Base-by-base conservation (phyloP, 2,329 filamentous ascomycete species). In the Hypoxylon sp. region DNA sequence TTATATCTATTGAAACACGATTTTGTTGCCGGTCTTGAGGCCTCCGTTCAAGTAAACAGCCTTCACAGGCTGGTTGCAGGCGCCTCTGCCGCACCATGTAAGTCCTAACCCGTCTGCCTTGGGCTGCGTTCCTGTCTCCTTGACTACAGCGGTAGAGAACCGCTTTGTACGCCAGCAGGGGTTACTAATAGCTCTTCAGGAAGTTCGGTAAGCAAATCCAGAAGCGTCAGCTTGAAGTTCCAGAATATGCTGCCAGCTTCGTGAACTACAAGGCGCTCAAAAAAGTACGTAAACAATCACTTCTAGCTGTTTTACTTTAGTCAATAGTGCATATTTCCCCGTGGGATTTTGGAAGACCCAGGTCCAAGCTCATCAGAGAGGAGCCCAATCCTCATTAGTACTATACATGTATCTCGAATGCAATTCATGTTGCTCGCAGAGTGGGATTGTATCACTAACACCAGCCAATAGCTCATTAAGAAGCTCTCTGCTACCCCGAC, bases 131-230 rank as follows among this genome's bases (percentile, higher is more conserved):
- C 59, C 42, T 22, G 11, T 10, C 20, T 35, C 31, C 35, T 25
- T 48, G 31, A 8, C 31, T 59, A 55, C 13, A 1, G 25, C 49
- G 42, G 20, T 49, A 59, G 35, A 51, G 46, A 7, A 53, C 53
- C 22, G 22, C 35, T 56, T n/a, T 62, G 27, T 49, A 27, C 51
- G 31, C 14, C 14, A 33, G 46, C 3, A 64, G 61, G 53, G 42
- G 30, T 58, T 27, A 60, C 75, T 78, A 71, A 78, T 62, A 49
- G 65, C 64, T 58, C 66, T 71, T 57, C 77, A 99, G 95, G 96
- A 99, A 99, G 89, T 99, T 99, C 85, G 96, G 96, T 82, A 99
- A 99, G 86, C 94, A 98, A 81, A 97, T 99, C 75, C 96, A 98
- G 86, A 97, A 97, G 86, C 92, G 95, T 80, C 96, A 99, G 88